Conservation (phyloP, 768 basidiomycete genomes). For the Russula dissimulans region DNA sequence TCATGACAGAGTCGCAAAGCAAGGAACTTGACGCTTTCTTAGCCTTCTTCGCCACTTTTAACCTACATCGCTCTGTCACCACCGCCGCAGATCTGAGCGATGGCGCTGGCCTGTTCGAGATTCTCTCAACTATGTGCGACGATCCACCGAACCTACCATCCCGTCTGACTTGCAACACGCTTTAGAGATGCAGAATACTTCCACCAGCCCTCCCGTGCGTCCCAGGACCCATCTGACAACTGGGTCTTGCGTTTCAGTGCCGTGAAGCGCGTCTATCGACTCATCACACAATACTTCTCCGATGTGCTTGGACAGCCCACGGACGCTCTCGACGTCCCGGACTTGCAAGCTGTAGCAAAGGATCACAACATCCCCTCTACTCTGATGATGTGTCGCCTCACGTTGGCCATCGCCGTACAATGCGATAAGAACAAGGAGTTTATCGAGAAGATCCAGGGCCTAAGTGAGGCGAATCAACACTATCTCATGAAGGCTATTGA, state of each 20-base stretch:
- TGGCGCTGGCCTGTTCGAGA: constrained; percentile 65
- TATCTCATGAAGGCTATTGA: constrained; percentile 90
- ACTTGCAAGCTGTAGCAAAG: constrained; percentile 80
- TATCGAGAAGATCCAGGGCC: constrained; percentile 78
- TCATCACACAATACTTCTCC: constrained; percentile 82
- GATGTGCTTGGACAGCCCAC: constrained; percentile 78
- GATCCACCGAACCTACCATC: not conserved
- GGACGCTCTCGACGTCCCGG: constrained; percentile 71
- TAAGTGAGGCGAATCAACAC: constrained; percentile 80
- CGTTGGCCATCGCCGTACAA: constrained; percentile 81
- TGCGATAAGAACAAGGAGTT: constrained; percentile 83
- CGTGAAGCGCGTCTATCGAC: constrained; percentile 76
- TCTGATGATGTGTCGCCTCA: constrained; percentile 67
- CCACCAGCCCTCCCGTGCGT: constrained; percentile 46
- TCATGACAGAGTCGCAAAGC: constrained; percentile 30
- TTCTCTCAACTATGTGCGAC: constrained; percentile 68
- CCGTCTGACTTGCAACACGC: constrained; percentile 5
- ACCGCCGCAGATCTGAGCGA: constrained; percentile 68
- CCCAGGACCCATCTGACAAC: constrained; percentile 65
- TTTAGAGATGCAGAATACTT: constrained; percentile 75
- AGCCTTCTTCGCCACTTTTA: constrained; percentile 69
- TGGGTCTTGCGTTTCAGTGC: constrained; percentile 83
- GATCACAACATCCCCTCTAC: constrained; percentile 57
- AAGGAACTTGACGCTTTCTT: constrained; percentile 76
- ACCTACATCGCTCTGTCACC: constrained; percentile 53